A percentile compares a stretch with the other conserved stretches of the same genome.
phyloP scores from a whole-genome alignment of 306 rosid genomes.

The Prunus salicina region DNA sequence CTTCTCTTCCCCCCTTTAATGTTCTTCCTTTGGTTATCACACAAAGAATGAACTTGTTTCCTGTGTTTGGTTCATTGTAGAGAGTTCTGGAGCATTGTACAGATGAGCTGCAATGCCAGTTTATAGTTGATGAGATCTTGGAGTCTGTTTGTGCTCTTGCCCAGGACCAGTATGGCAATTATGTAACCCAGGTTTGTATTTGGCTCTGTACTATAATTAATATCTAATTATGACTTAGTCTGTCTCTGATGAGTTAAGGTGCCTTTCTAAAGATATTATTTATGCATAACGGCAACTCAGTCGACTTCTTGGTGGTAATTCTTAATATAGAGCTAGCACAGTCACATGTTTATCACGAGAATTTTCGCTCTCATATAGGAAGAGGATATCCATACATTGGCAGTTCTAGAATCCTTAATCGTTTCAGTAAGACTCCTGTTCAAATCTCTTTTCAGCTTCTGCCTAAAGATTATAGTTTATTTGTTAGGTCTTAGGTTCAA shows the following conservation, averaged over 20 bases:
- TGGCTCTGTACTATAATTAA: not conserved
- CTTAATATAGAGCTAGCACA: not conserved
- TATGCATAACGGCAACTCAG: not conserved
- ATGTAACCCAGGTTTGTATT: slow-evolving; percentile 58
- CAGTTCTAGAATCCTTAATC: not conserved
- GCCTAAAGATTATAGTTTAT: too few species aligned
- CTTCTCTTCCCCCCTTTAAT: not conserved
- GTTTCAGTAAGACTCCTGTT: not conserved
- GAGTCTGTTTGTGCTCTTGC: slow-evolving; percentile 51
- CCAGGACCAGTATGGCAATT: slow-evolving; percentile 74
- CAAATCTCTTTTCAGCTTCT: too few species aligned
- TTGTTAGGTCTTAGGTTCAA: too few species aligned
- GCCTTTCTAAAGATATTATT: not conserved
- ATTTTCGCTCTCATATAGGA: not conserved
- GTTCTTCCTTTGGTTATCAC: not conserved
- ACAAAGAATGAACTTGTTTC: not conserved
- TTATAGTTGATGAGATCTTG: slow-evolving; percentile 60
- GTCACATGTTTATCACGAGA: not conserved
- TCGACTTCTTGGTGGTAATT: not conserved
- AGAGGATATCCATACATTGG: not conserved
- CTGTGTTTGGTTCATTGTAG: slow-evolving; percentile 29
- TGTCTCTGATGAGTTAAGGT: not conserved
- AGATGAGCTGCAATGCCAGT: slow-evolving; percentile 45
- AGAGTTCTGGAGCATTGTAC: slow-evolving; percentile 70
- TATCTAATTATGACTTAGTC: not conserved